phyloP scores from a whole-genome alignment of 768 basidiomycete species.

The Pisolithus orientalis region DNA sequence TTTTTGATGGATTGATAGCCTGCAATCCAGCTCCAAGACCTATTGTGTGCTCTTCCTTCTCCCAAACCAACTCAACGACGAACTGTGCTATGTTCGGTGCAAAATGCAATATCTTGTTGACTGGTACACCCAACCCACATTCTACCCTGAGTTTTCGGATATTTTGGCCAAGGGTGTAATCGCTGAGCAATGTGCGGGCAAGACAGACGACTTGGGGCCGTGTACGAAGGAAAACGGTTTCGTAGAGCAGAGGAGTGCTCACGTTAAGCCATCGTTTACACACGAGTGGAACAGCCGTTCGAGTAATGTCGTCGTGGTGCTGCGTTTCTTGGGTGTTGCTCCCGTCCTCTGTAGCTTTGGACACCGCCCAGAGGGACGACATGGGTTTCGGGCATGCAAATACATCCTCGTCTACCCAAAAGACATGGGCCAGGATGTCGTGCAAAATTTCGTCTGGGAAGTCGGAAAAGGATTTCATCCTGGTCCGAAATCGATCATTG shows the following conservation, averaged over 20 bases:
- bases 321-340: background rate
- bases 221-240: background rate
- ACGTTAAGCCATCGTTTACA: slow-evolving; percentile 1
- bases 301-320: too few relatives aligned
- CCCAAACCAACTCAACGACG: background rate
- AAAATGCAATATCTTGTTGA: slow-evolving; percentile 1
- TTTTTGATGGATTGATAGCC: background rate
- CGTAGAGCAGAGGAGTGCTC: background rate
- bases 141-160: background rate
- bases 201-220: background rate
- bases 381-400: background rate
- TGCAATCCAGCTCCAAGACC: background rate
- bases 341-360: background rate
- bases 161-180: background rate
- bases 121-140: background rate
- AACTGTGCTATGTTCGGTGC: background rate
- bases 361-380: background rate
- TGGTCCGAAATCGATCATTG: too few relatives aligned
- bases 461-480: background rate
- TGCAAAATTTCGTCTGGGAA: background rate
- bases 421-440: background rate
- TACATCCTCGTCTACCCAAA: background rate
- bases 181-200: background rate
- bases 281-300: background rate
- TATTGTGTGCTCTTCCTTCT: background rate